Conservation (phyloP, 495 filamentous ascomycete species). For the Chlorociboria aeruginascens region DNA sequence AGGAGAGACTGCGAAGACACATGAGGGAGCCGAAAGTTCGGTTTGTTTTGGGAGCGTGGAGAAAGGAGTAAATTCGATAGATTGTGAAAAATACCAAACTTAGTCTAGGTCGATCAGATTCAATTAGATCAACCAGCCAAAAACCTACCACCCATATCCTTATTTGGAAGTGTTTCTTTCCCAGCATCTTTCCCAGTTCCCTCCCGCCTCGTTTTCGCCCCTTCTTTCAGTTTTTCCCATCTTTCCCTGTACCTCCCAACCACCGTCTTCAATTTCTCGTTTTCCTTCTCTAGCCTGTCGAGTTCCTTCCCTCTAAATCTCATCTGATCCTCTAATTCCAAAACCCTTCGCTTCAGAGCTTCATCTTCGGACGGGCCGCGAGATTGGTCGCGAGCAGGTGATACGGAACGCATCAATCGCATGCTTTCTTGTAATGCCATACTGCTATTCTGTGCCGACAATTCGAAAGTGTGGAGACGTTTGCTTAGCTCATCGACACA, state of each 20-base stretch:
- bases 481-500: slow-evolving; percentile 68
- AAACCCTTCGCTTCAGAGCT: slow-evolving; percentile 10
- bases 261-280: slow-evolving; percentile 55
- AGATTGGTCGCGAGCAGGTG: slow-evolving; percentile 19
- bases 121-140: not conserved
- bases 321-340: slow-evolving; percentile 48
- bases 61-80: no score
- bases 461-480: slow-evolving; percentile 74
- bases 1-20: no score
- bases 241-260: slow-evolving; percentile 59
- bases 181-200: slow-evolving; percentile 17
- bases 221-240: slow-evolving; percentile 79
- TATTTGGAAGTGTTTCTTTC: slow-evolving; percentile 1
- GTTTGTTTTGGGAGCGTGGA: no score
- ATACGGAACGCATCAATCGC: slow-evolving; percentile 44
- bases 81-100: no score
- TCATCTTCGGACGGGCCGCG: slow-evolving; percentile 20
- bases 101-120: no score
- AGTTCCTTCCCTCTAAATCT: slow-evolving; percentile 37
- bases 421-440: slow-evolving; percentile 73
- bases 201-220: slow-evolving; percentile 55
- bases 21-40: no score
- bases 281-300: slow-evolving; percentile 46
- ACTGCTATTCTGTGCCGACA: slow-evolving; percentile 66
- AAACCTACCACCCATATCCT: not conserved